Percentiles rank a stretch among this genome's conserved stretches.
Evolutionary conservation across 2,329 filamentous ascomycete species (phyloP).

Genomic region (Chrysoporthe cubensis): DNA sequence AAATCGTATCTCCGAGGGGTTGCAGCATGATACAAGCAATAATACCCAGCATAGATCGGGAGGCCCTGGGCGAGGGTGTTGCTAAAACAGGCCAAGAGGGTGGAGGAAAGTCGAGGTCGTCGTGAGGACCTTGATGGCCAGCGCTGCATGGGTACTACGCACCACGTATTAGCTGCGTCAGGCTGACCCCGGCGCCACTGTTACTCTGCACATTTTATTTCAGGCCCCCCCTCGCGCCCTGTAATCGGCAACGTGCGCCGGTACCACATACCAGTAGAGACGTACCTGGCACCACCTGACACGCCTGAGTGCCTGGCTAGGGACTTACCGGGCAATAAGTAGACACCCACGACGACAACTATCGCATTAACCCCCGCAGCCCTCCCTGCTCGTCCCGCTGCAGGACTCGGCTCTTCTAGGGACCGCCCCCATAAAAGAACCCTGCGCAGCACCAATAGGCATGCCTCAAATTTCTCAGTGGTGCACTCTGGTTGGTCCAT

Average conservation of each 20-base stretch:
- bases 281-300: not conserved
- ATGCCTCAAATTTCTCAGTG: not conserved
- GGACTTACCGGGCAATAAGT: not conserved
- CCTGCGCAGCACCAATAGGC: not conserved
- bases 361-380: not conserved
- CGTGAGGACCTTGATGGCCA: conserved; percentile 25
- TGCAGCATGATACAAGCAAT: not conserved
- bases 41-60: not conserved
- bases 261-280: too few species aligned
- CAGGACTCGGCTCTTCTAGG: not conserved
- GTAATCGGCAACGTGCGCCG: too few species aligned
- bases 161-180: too few species aligned
- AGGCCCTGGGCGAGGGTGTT: not conserved
- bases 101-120: not conserved
- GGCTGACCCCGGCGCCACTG: too few species aligned
- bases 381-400: not conserved
- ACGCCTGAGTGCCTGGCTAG: not conserved
- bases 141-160: not conserved
- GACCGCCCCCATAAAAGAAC: not conserved
- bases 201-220: too few species aligned
- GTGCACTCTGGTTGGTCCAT: not conserved
- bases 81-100: not conserved
- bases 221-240: too few species aligned
- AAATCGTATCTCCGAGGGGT: not conserved
- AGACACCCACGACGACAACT: not conserved